Conservation (phyloP, 148 eudicot species). For the Chenopodium formosanum region DNA sequence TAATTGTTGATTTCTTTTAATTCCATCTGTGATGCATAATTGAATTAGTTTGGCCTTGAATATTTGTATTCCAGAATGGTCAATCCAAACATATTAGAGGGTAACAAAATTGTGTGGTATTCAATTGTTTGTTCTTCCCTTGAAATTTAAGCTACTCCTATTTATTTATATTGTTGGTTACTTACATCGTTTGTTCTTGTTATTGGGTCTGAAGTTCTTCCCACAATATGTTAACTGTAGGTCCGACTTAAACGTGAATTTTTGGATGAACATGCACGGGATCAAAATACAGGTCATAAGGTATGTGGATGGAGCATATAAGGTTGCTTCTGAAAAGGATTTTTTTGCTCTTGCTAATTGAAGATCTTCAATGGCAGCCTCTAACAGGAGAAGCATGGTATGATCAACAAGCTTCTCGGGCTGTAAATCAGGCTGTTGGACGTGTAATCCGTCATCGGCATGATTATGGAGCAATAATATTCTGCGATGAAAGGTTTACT, state of each 20-base stretch:
- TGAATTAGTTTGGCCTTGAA: neutral
- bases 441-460: conserved; percentile 98
- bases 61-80: neutral
- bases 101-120: neutral
- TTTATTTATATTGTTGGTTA: neutral
- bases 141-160: neutral
- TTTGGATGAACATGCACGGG: conserved; percentile 60
- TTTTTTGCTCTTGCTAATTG: conserved; percentile 18
- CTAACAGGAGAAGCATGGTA: conserved; percentile 96
- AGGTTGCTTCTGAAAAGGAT: conserved; percentile 30
- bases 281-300: conserved; percentile 39
- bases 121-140: neutral
- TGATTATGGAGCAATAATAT: conserved; percentile 94
- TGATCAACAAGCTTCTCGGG: conserved; percentile 88
- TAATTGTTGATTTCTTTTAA: neutral
- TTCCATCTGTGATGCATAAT: neutral
- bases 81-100: neutral
- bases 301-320: conserved; percentile 26
- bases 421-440: conserved; percentile 99
- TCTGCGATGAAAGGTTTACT: conserved; percentile 95
- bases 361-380: conserved; percentile 48
- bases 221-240: conserved; percentile 33
- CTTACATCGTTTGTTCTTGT: neutral
- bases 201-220: neutral
- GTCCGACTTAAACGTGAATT: conserved; percentile 91